These are phyloP conservation scores for Terana coerulea DNA, from an alignment of 768 basidiomycete genomes.

Conservation along the genomic window DNA sequence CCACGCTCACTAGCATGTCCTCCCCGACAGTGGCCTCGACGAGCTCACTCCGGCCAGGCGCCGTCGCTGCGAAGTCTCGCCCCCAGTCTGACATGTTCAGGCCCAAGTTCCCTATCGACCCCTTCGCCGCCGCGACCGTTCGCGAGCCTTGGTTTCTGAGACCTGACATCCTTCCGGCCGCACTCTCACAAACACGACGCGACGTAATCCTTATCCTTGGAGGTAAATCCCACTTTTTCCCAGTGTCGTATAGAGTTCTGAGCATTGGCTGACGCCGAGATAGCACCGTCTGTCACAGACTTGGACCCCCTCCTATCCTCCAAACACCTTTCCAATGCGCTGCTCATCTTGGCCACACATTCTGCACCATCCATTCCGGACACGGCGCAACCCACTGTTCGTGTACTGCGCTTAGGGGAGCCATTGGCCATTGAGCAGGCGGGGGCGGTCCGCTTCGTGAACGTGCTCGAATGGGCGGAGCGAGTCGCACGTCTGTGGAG, in stretches of 20 bases:
- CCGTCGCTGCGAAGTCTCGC: conserved; percentile 2
- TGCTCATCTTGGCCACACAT: conserved; percentile 36
- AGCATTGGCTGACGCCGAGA: conserved; percentile 4
- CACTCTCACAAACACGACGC: conserved; percentile 20
- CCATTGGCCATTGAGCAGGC: conserved; percentile 31
- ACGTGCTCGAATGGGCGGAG: conserved; percentile 38
- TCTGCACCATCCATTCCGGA: conserved; percentile 27
- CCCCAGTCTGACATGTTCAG: conserved; percentile 26
- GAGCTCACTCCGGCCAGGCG: neutral
- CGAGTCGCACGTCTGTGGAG: conserved; percentile 36
- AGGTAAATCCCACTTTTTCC: conserved; percentile 21
- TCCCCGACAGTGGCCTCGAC: no score
- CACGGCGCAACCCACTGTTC: conserved; percentile 28
- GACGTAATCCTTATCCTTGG: conserved; percentile 36
- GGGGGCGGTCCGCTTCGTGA: conserved; percentile 33
- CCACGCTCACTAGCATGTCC: neutral
- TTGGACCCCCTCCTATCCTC: conserved; percentile 32
- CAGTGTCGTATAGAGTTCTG: neutral
- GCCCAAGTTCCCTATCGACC: conserved; percentile 32
- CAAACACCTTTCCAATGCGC: conserved; percentile 30
- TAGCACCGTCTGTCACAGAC: conserved; percentile 31
- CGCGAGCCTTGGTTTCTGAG: conserved; percentile 28
- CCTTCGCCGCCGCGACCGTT: conserved; percentile 26
- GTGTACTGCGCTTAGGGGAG: conserved; percentile 29
- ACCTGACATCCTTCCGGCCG: conserved; percentile 20